Percentiles rank a stretch among this genome's conserved stretches.
These are phyloP conservation scores for Hymenoscyphus scutula DNA, from an alignment of 2,329 filamentous ascomycete species.

Conservation along the genomic window DNA sequence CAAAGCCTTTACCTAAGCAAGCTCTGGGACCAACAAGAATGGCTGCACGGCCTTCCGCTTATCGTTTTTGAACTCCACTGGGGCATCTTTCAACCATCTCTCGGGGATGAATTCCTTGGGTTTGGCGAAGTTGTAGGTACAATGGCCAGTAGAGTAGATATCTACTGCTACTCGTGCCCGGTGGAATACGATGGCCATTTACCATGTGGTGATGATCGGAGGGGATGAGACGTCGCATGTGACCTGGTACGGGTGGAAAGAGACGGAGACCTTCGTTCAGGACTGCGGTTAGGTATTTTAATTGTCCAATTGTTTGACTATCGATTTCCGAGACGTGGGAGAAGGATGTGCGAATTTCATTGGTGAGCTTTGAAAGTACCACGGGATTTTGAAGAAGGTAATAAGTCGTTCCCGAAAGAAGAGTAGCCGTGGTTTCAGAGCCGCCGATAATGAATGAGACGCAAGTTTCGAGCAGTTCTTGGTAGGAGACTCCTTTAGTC, in stretches of 20 bases:
- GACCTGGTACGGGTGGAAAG: slow-evolving; percentile 35
- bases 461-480: slow-evolving; percentile 18
- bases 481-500: slow-evolving; percentile 16
- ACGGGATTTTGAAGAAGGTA: slow-evolving; percentile 22
- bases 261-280: slow-evolving; percentile 40
- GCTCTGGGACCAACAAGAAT: slow-evolving; percentile 7
- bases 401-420: slow-evolving; percentile 39
- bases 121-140: slow-evolving; percentile 19
- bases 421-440: slow-evolving; percentile 39
- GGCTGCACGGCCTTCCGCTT: slow-evolving; percentile 36
- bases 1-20: slow-evolving; percentile 16
- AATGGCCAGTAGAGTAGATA: slow-evolving; percentile 34
- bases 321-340: slow-evolving; percentile 22
- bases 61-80: slow-evolving; percentile 33
- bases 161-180: slow-evolving; percentile 22
- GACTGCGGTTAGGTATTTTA: slow-evolving; percentile 38
- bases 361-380: slow-evolving; percentile 39
- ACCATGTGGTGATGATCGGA: slow-evolving; percentile 10
- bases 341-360: slow-evolving; percentile 44
- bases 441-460: slow-evolving; percentile 35
- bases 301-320: slow-evolving; percentile 2
- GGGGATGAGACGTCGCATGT: slow-evolving; percentile 18
- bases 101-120: slow-evolving; percentile 26
- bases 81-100: slow-evolving; percentile 25
- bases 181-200: slow-evolving; percentile 18